These are phyloP conservation scores for Xylaria sp. DNA, from an alignment of 495 filamentous ascomycete genomes.

Conservation along the genomic window DNA sequence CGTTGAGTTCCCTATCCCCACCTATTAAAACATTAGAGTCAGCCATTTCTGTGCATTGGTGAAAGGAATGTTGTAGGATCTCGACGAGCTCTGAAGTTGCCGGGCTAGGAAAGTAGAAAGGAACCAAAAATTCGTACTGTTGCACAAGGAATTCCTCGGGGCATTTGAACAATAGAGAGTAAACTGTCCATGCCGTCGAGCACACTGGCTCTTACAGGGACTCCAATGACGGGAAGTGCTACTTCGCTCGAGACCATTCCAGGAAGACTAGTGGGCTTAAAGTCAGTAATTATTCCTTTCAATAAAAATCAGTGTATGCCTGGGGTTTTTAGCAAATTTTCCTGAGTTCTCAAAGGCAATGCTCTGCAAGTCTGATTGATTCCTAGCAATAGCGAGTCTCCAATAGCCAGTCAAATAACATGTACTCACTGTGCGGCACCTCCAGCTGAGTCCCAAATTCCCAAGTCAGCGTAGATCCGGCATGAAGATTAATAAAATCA, in stretches of 20 bases:
- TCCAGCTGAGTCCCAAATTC: slow-evolving; percentile 20
- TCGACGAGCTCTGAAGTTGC: background rate
- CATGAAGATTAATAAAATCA: background rate
- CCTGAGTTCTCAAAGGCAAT: background rate
- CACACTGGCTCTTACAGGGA: slow-evolving; percentile 86
- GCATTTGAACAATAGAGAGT: slow-evolving; percentile 94
- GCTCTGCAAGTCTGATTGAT: background rate
- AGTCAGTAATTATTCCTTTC: slow-evolving; percentile 4
- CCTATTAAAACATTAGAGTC: slow-evolving; percentile 46
- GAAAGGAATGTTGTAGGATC: background rate
- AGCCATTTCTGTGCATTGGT: slow-evolving; percentile 1
- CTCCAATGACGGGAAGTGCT: slow-evolving; percentile 88
- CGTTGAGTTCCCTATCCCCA: slow-evolving; percentile 91
- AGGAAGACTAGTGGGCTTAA: slow-evolving; percentile 9
- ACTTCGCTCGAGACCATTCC: slow-evolving; percentile 88
- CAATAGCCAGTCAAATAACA: too few relatives aligned
- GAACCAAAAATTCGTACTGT: slow-evolving; percentile 38
- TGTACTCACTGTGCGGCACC: slow-evolving; percentile 28
- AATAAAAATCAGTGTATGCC: background rate
- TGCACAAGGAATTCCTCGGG: slow-evolving; percentile 53
- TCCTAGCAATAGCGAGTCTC: background rate
- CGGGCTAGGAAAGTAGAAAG: background rate
- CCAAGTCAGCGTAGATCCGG: slow-evolving; percentile 3
- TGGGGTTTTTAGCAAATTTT: background rate
- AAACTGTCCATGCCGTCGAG: slow-evolving; percentile 90